These are phyloP conservation scores for Daldinia decipiens DNA, from an alignment of 495 filamentous ascomycete species.

Conservation along the genomic window DNA sequence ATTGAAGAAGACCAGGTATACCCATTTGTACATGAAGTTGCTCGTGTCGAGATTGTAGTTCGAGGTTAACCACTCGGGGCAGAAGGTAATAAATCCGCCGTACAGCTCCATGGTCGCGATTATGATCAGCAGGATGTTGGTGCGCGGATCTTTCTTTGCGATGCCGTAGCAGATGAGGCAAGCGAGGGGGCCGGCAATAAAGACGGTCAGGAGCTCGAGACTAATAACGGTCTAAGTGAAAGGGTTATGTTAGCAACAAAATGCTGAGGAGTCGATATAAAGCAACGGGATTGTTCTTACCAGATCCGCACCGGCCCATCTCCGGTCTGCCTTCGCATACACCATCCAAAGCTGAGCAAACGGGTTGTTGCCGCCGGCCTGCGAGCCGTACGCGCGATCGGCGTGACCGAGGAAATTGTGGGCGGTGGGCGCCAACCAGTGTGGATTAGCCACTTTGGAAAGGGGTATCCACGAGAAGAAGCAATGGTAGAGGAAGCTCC, in stretches of 20 bases:
- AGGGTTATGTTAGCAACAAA: conserved; percentile 17
- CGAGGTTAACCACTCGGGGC: conserved; percentile 88
- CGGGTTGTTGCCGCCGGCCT: conserved; percentile 69
- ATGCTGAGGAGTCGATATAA: not conserved
- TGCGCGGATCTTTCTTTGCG: conserved; percentile 64
- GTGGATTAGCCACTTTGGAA: conserved; percentile 42
- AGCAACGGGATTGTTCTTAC: conserved; percentile 43
- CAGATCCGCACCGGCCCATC: conserved; percentile 85
- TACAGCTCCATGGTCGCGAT: conserved; percentile 95
- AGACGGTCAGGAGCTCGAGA: conserved; percentile 86
- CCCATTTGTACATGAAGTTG: conserved; percentile 87
- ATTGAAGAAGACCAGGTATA: conserved; percentile 94
- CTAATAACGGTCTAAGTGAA: conserved; percentile 69
- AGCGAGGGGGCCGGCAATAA: conserved; percentile 78
- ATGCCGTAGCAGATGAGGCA: conserved; percentile 75
- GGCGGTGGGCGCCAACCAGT: conserved; percentile 51
- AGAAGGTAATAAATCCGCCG: conserved; percentile 96
- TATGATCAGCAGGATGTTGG: conserved; percentile 75
- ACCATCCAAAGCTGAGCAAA: conserved; percentile 86
- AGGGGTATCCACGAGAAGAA: conserved; percentile 76
- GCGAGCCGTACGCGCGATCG: conserved; percentile 75
- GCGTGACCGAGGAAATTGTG: conserved; percentile 54
- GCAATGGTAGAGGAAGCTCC: conserved; percentile 90
- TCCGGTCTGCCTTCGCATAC: conserved; percentile 85
- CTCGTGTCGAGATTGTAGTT: conserved; percentile 78